Percentiles rank a stretch among this genome's conserved stretches.
Evolutionary conservation across 306 rosid genomes (phyloP).

Genomic region (Hippophae gyantsensis): DNA sequence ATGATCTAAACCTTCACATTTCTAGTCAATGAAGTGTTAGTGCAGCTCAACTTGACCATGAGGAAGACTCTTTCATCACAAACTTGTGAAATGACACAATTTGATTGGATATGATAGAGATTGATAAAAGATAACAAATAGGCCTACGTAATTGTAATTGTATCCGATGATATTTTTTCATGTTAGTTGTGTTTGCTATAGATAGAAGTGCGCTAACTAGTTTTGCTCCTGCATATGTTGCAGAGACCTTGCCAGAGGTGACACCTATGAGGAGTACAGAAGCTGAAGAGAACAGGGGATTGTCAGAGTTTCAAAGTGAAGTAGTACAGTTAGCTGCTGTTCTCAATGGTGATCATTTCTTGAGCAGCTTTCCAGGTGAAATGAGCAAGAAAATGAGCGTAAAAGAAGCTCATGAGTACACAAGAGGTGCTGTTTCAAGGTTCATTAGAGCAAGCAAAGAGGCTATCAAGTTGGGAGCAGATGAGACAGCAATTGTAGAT

Average conservation of each 20-base stretch:
- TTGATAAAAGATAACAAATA: too few species aligned
- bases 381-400: conserved; percentile 84
- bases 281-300: conserved; percentile 50
- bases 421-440: conserved; percentile 72
- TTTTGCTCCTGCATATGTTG: conserved; percentile 5
- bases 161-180: too few species aligned
- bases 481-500: conserved; percentile 85
- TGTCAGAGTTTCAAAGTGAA: conserved; percentile 89
- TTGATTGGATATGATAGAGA: too few species aligned
- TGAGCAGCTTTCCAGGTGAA: conserved; percentile 83
- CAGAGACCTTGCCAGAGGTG: conserved; percentile 85
- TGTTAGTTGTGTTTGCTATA: neutral
- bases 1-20: too few species aligned
- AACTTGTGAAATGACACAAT: too few species aligned
- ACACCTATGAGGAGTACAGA: conserved; percentile 57
- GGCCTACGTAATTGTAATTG: too few species aligned
- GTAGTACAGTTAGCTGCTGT: conserved; percentile 89
- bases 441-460: conserved; percentile 93
- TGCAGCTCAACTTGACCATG: too few species aligned
- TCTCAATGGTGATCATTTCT: conserved; percentile 83
- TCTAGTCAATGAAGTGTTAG: too few species aligned
- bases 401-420: conserved; percentile 70
- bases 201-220: neutral
- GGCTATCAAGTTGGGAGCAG: conserved; percentile 85
- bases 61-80: too few species aligned